phyloP scores from a whole-genome alignment of 805 yeast genomes.

The Clavispora fructus region DNA sequence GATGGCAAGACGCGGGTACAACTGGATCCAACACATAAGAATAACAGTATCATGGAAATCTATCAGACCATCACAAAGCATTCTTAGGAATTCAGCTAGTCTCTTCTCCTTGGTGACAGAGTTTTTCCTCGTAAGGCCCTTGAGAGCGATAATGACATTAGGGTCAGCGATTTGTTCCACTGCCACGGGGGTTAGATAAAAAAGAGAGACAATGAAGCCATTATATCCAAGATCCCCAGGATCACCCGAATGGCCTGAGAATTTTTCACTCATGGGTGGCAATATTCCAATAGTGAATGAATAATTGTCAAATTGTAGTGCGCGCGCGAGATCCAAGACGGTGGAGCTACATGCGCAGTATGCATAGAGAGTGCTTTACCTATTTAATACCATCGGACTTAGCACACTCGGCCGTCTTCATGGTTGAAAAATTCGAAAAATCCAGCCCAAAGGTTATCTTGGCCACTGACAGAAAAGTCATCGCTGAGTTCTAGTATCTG shows the following conservation, averaged over 20 bases:
- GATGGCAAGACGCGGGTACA: constrained; percentile 73
- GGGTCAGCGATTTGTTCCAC: constrained; percentile 30
- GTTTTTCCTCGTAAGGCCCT: constrained; percentile 72
- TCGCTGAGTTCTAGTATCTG: constrained; percentile 5
- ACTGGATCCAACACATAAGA: constrained; percentile 67
- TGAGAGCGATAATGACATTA: constrained; percentile 60
- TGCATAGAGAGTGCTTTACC: background rate
- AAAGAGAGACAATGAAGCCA: constrained; percentile 38
- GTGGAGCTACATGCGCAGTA: background rate
- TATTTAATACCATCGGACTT: background rate
- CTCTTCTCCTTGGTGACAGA: constrained; percentile 83
- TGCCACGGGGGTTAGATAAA: constrained; percentile 78
- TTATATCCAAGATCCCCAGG: constrained; percentile 17
- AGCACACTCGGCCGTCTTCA: background rate
- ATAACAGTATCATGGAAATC: constrained; percentile 44
- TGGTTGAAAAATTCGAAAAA: constrained; percentile 12
- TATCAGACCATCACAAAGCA: constrained; percentile 28
- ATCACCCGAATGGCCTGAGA: background rate
- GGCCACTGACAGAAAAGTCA: constrained; percentile 7
- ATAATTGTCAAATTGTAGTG: background rate
- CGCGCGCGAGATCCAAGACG: background rate
- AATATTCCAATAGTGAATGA: background rate
- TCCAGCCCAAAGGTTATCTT: constrained; percentile 12
- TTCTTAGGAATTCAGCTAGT: constrained; percentile 41
- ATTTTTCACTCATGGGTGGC: background rate